Conservation (phyloP, 352 stramenopile species). For the Globisporangium megalacanthum region DNA sequence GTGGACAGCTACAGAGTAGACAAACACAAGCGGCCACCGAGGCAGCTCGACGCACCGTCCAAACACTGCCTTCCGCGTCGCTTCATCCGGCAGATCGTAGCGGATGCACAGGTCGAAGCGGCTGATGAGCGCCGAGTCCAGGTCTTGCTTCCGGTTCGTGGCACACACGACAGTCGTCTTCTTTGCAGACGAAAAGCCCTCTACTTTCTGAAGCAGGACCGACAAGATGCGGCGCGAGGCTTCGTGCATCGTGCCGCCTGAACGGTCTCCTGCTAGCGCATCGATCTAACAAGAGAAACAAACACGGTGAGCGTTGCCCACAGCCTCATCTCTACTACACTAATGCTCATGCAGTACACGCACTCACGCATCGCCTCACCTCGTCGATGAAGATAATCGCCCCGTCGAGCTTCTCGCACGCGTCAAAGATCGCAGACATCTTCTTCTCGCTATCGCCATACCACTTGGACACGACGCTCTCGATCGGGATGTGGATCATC, state of each 20-base stretch:
- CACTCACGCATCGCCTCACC: constrained; percentile 19
- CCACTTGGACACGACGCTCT: constrained; percentile 93
- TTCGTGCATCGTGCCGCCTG: constrained; percentile 89
- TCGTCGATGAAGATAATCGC: constrained; percentile 96
- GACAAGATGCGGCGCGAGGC: constrained; percentile 89
- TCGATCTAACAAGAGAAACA: constrained; percentile 62
- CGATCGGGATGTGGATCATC: constrained; percentile 92
- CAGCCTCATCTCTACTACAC: background rate
- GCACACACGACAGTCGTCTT: constrained; percentile 92
- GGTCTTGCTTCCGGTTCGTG: constrained; percentile 91
- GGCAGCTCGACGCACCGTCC: constrained; percentile 39
- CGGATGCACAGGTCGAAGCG: constrained; percentile 92
- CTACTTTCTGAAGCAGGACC: constrained; percentile 89
- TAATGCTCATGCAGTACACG: background rate
- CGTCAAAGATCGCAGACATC: constrained; percentile 92
- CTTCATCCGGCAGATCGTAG: constrained; percentile 87
- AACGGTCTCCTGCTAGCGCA: constrained; percentile 84
- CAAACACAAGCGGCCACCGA: background rate
- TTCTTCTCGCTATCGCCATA: constrained; percentile 95
- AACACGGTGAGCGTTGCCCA: background rate
- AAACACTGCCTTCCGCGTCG: constrained; percentile 85
- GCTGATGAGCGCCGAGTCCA: constrained; percentile 90
- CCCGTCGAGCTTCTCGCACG: constrained; percentile 88
- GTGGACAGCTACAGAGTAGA: background rate
- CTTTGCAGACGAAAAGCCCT: constrained; percentile 90